phyloP scores from a whole-genome alignment of 306 rosid genomes.

The Cucurbita argyrosperma region DNA sequence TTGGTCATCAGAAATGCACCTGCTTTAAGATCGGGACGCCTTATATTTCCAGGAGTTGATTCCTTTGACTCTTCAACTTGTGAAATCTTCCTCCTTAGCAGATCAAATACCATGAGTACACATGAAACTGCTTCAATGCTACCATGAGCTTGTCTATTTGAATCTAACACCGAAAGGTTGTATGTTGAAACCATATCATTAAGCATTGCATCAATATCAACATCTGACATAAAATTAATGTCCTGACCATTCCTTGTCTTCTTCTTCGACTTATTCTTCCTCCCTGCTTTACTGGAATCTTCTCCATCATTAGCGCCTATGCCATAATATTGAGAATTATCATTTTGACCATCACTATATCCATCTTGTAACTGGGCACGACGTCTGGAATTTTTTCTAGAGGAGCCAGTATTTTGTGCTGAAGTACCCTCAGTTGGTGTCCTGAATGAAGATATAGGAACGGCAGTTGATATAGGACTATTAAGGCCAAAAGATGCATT shows the following conservation, averaged over 20 bases:
- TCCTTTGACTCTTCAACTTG: slow-evolving; percentile 56
- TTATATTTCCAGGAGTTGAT: slow-evolving; percentile 30
- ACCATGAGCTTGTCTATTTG: slow-evolving; percentile 40
- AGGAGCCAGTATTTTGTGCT: slow-evolving; percentile 17
- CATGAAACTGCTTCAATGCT: slow-evolving; percentile 29
- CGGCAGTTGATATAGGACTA: slow-evolving; percentile 39
- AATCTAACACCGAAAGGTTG: slow-evolving; percentile 28
- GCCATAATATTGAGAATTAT: slow-evolving; percentile 10
- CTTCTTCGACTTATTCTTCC: slow-evolving; percentile 22
- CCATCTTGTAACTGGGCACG: slow-evolving; percentile 36
- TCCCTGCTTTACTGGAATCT: slow-evolving; percentile 22
- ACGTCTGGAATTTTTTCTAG: slow-evolving; percentile 24
- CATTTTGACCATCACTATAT: slow-evolving; percentile 14
- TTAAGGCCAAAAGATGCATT: slow-evolving; percentile 12
- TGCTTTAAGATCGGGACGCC: slow-evolving; percentile 71
- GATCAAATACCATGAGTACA: slow-evolving; percentile 38
- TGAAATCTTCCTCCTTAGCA: slow-evolving; percentile 50
- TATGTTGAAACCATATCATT: slow-evolving; percentile 29
- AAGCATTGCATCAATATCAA: slow-evolving; percentile 36
- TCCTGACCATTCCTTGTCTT: slow-evolving; percentile 21
- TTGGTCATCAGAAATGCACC: slow-evolving; percentile 53
- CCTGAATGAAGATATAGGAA: slow-evolving; percentile 60
- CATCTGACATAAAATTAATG: slow-evolving; percentile 15
- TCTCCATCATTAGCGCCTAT: slow-evolving; percentile 18
- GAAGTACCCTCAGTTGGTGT: slow-evolving; percentile 25